phyloP scores from a whole-genome alignment of 768 basidiomycete genomes.

The Nidula microcarpa region DNA sequence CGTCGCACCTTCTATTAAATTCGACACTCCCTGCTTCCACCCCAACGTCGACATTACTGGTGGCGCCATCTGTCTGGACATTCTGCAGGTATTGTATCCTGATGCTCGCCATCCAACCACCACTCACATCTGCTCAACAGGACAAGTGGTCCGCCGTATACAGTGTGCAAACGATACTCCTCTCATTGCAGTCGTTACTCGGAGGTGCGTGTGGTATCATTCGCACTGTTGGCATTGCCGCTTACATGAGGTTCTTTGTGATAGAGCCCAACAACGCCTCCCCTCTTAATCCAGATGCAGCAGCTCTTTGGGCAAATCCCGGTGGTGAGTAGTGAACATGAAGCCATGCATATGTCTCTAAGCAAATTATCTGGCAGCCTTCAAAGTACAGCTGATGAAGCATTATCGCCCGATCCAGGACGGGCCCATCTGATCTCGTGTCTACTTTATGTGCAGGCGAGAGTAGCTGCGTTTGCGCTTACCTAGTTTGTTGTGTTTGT shows the following conservation, averaged over 20 bases:
- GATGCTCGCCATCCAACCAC: background rate
- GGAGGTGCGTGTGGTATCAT: slow-evolving; percentile 58
- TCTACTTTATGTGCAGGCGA: background rate
- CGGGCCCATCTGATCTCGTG: slow-evolving; percentile 19
- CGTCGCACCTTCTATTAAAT: slow-evolving; percentile 79
- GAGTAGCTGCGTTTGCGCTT: background rate
- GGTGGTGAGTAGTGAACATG: slow-evolving; percentile 40
- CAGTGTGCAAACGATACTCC: slow-evolving; percentile 84
- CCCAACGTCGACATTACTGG: slow-evolving; percentile 82
- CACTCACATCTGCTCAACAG: slow-evolving; percentile 27
- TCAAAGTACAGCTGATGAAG: slow-evolving; percentile 68
- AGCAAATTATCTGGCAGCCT: slow-evolving; percentile 38
- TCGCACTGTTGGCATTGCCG: background rate
- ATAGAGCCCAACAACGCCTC: slow-evolving; percentile 92
- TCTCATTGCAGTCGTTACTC: slow-evolving; percentile 84
- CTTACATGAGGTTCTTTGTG: slow-evolving; percentile 4
- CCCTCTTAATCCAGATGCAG: slow-evolving; percentile 85
- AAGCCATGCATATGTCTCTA: background rate
- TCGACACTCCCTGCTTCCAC: slow-evolving; percentile 87
- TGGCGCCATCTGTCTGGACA: slow-evolving; percentile 83
- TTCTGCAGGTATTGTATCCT: slow-evolving; percentile 61
- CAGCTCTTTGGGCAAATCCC: slow-evolving; percentile 73
- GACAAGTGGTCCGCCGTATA: slow-evolving; percentile 95
- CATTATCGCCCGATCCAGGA: slow-evolving; percentile 59
- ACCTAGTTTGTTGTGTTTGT: background rate